These are phyloP conservation scores for Candida arabinofermentans DNA, from an alignment of 805 yeast genomes.

Conservation along the genomic window DNA sequence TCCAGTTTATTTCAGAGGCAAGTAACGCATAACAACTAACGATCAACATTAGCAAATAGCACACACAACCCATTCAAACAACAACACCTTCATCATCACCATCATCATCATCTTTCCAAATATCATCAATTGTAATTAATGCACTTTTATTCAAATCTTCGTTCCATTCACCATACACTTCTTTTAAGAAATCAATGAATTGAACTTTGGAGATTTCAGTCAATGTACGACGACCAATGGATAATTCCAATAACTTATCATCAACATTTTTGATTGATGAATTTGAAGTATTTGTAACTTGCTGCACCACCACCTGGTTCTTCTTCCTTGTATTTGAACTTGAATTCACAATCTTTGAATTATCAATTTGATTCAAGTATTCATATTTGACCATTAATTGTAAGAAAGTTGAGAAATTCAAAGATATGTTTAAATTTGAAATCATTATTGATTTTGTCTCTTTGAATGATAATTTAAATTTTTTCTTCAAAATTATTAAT, in stretches of 20 bases:
- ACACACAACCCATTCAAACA: neutral
- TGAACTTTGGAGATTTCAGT: slow-evolving; percentile 23
- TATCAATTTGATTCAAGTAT: slow-evolving; percentile 21
- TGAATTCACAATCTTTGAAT: slow-evolving; percentile 10
- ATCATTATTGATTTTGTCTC: neutral
- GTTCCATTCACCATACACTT: slow-evolving; percentile 26
- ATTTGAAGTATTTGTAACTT: neutral
- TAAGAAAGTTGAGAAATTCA: slow-evolving; percentile 21
- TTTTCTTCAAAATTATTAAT: slow-evolving; percentile 16
- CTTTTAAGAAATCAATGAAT: slow-evolving; percentile 24
- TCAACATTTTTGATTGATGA: slow-evolving; percentile 14
- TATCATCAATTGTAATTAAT: slow-evolving; percentile 18
- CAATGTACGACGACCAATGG: slow-evolving; percentile 28
- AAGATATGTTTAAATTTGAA: slow-evolving; percentile 1
- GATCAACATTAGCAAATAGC: neutral
- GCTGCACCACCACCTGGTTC: neutral
- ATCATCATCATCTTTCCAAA: slow-evolving; percentile 12
- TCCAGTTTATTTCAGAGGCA: neutral
- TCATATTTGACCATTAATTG: slow-evolving; percentile 24
- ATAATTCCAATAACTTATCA: slow-evolving; percentile 21
- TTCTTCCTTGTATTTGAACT: neutral
- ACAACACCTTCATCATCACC: neutral
- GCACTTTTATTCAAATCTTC: slow-evolving; percentile 27
- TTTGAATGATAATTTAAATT: slow-evolving; percentile 1
- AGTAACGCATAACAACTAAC: neutral